phyloP scores from a whole-genome alignment of 805 yeast genomes.

The Yamadazyma takamatsuzukensis region DNA sequence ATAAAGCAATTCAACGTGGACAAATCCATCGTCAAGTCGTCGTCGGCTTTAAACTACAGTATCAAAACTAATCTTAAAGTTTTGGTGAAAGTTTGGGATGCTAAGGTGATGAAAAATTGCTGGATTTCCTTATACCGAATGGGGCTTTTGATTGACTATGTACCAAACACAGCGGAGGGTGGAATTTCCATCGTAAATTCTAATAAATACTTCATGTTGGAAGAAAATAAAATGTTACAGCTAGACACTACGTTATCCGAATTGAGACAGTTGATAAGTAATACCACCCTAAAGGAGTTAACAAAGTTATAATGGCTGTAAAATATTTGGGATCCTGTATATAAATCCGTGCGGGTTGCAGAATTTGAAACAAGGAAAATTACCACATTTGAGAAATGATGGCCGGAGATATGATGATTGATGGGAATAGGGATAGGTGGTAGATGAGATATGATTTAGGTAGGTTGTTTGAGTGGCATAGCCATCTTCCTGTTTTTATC shows the following conservation, averaged over 20 bases:
- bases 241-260: constrained; percentile 52
- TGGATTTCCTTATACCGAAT: constrained; percentile 70
- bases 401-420: no score
- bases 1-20: constrained; percentile 42
- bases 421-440: no score
- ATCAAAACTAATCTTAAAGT: constrained; percentile 30
- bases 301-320: constrained; percentile 3
- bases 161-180: constrained; percentile 41
- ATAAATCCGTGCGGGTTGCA: not conserved
- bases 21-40: constrained; percentile 18
- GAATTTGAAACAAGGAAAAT: no score
- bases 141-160: constrained; percentile 50
- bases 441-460: no score
- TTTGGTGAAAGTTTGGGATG: constrained; percentile 53
- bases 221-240: constrained; percentile 48
- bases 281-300: constrained; percentile 13
- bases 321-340: not conserved
- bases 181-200: constrained; percentile 24
- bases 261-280: constrained; percentile 30
- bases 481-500: no score
- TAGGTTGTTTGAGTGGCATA: no score
- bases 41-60: constrained; percentile 30
- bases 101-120: constrained; percentile 56
- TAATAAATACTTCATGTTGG: constrained; percentile 28
- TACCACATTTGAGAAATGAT: no score